Evolutionary conservation across 2,329 filamentous ascomycete species (phyloP), one percentile per base, ranked within the genome.

Genomic region (Rhynchosporium agropyri): DNA sequence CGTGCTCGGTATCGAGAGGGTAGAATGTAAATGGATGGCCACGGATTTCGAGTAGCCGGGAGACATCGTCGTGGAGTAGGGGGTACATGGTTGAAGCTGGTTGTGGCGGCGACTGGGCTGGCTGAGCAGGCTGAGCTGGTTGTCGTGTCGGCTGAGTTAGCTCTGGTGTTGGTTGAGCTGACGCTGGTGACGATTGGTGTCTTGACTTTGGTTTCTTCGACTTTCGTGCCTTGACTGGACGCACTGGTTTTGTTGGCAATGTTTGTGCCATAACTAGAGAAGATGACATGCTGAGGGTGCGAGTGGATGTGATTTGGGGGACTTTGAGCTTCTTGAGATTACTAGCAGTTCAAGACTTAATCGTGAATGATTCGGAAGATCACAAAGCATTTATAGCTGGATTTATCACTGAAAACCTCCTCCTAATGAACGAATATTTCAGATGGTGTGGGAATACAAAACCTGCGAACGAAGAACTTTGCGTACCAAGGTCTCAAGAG

Each of bases 51-150:
- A 79, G 67, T 42, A 76, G 56, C 38, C 51, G 61, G 48, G 69
- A 66, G 43, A 78, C 74, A 29, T 69, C 57, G 50, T 73, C 65
- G 64, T 78, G 74, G 38, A 74, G 68, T 57, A 62, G 55, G 33
- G 73, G 72, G 66, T 72, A 72, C 67, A 77, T 74, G 28, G 75
- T 76, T 75, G 74, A 77, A 43, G 53, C 38, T 56, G 36, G 3
- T 63, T 28, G 53, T 63, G 53, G 60, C 13, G 36, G 53, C 13
- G n/a, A 20, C 9, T 36, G 20, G 20, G 20, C 20, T 20, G 20
- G 20, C 20, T 20, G 20, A 20, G 20, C 20, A 20, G 20, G 20
- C 20, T 20, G 20, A 20, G 20, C 20, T 36, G 33, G 33, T 36
- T 36, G 9, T 36, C 33, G 33, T 36, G 33, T 36, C 33, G 33